phyloP scores from a whole-genome alignment of 805 yeast species.

The Wickerhamomyces bisporus region DNA sequence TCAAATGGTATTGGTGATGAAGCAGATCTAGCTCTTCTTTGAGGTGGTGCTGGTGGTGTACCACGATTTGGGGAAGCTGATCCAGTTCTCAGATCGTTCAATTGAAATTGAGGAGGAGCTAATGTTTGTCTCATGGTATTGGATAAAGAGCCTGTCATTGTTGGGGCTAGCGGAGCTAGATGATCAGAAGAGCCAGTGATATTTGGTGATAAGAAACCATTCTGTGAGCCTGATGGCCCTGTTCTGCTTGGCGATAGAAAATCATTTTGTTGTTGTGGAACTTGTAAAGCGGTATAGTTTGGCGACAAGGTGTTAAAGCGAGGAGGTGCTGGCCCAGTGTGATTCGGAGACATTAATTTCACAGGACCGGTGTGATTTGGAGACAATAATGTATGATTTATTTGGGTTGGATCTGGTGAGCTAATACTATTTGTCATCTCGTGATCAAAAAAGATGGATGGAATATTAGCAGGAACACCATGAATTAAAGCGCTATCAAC shows the following conservation, averaged over 20 bases:
- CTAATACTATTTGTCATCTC: conserved; percentile 7
- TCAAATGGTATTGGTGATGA: conserved; percentile 20
- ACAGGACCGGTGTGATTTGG: conserved; percentile 26
- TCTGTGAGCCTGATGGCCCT: neutral
- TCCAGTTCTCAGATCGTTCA: conserved; percentile 5
- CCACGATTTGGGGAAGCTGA: conserved; percentile 5
- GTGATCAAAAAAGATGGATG: conserved; percentile 31
- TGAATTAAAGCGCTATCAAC: conserved; percentile 73
- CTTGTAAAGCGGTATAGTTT: conserved; percentile 1
- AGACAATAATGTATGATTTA: conserved; percentile 12
- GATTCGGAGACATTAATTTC: conserved; percentile 13
- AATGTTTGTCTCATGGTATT: conserved; percentile 8
- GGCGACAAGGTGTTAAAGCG: conserved; percentile 9
- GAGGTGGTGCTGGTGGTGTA: conserved; percentile 14
- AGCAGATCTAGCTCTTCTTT: conserved; percentile 16
- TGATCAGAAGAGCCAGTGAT: conserved; percentile 6
- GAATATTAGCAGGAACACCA: conserved; percentile 60
- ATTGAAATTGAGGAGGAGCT: neutral
- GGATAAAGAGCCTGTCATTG: conserved; percentile 38
- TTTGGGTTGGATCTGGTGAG: conserved; percentile 26
- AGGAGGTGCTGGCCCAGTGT: conserved; percentile 5
- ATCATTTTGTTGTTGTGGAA: conserved; percentile 1
- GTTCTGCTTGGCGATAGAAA: conserved; percentile 24
- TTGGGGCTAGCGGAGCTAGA: conserved; percentile 28
- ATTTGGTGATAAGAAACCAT: conserved; percentile 13